phyloP scores from a whole-genome alignment of 1,139 yeast genomes.

The Protomyces pachydermus region DNA sequence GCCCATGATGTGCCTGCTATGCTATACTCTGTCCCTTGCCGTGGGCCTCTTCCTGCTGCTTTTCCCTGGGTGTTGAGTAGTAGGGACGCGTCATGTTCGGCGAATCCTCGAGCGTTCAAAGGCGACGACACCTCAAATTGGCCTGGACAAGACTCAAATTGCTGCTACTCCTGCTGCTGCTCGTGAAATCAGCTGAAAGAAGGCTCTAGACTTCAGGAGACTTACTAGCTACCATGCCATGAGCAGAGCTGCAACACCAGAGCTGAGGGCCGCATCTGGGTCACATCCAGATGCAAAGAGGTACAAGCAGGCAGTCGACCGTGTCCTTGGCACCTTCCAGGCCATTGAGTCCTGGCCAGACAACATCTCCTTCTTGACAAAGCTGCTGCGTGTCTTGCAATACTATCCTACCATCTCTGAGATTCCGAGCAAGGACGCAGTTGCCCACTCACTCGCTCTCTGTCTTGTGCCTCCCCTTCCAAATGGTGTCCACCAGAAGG shows the following conservation, averaged over 20 bases:
- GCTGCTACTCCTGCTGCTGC: too few species aligned
- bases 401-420: conserved; percentile 32
- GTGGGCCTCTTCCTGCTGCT: too few species aligned
- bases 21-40: neutral
- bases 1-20: conserved; percentile 4
- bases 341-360: conserved; percentile 98
- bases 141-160: too few species aligned
- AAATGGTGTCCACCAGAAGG: conserved; percentile 89
- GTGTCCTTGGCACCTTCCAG: conserved; percentile 73
- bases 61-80: too few species aligned
- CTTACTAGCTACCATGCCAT: neutral
- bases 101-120: too few species aligned
- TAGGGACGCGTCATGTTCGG: too few species aligned
- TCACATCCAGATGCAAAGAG: conserved; percentile 38
- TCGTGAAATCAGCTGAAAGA: too few species aligned
- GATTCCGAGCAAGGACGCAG: conserved; percentile 49
- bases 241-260: conserved; percentile 3
- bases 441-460: conserved; percentile 44
- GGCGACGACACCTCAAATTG: too few species aligned
- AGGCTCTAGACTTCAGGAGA: too few species aligned
- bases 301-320: conserved; percentile 61
- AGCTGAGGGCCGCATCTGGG: neutral
- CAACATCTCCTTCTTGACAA: conserved; percentile 79
- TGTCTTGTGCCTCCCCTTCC: conserved; percentile 80
- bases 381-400: conserved; percentile 50